Base-by-base conservation (phyloP, 2,329 filamentous ascomycete species). In the Verruconis gallopava region DNA sequence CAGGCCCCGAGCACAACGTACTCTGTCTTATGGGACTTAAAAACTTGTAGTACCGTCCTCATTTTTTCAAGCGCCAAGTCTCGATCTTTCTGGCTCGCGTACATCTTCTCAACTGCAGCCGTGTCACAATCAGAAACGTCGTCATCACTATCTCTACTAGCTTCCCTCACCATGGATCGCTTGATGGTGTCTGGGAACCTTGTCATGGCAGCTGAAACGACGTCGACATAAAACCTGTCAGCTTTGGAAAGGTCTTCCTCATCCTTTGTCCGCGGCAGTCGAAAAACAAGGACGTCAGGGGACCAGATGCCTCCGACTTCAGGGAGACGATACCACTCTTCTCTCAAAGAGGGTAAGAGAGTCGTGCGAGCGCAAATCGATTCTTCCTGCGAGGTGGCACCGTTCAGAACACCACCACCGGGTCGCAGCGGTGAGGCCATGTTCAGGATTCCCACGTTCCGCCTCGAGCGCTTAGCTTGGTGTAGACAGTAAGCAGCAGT, bases 371-470 rank as follows among this genome's bases (percentile, higher is more conserved):
- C 65, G 50, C 76, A 80, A 2, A 81, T 63, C 18, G 66, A 72
- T 50, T 79, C 76, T 51, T 80, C 76, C 47, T 78, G 73, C 3
- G 68, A 69, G 5, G 69, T 70, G 0, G 74, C 72, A 15, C 77
- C 77, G 12, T 67, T 66, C 0, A 79, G 55, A 21, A 79, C 69
- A 0, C 76, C 77, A 5, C 75, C 76, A 11, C 77, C 77, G 0
- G 76, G 72, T 0, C 67, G 66, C 1, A 77, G 63, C 0, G 74
- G 72, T 0, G 75, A 79, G 0, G 74, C 75, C 74, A 79, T 79
- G 54, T 77, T 79, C 3, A 80, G 61, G 18, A 80, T 61, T 3
- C 66, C 72, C 1, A 74, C 63, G 28, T 67, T 67, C 1, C 52
- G 49, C 12, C 43, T 48, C 9, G 54, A 37, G 44, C 33, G 14